Evolutionary conservation across 495 filamentous ascomycete species (phyloP).

Genomic region (Diplogelasinospora grovesii): DNA sequence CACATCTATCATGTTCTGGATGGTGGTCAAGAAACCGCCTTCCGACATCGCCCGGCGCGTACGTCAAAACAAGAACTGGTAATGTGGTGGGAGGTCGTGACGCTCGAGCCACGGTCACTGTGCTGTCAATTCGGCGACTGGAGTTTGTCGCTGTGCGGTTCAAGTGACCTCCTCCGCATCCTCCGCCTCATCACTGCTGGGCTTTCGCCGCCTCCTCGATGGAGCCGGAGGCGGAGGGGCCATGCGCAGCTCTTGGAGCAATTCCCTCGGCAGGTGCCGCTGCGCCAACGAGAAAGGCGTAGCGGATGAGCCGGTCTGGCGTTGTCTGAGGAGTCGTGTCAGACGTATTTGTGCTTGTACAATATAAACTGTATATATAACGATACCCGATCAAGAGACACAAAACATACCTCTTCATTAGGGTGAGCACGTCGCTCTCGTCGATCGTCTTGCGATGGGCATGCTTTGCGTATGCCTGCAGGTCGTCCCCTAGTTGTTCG

Average conservation of each 20-base stretch:
- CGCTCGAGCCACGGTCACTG: background rate
- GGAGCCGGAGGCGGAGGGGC: constrained; percentile 48
- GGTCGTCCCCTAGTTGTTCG: constrained; percentile 72
- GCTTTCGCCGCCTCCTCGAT: constrained; percentile 13
- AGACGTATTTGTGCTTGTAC: constrained; percentile 27
- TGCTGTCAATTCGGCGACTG: too few species aligned
- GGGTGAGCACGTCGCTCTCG: constrained; percentile 70
- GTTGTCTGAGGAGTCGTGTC: constrained; percentile 53
- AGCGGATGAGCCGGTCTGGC: constrained; percentile 60
- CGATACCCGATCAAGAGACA: constrained; percentile 18
- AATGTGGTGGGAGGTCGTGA: constrained; percentile 14
- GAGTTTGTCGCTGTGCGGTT: too few species aligned
- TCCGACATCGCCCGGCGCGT: constrained; percentile 66
- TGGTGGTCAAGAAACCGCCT: constrained; percentile 81
- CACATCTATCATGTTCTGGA: constrained; percentile 90
- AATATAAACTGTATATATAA: constrained; percentile 15
- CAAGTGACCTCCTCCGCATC: constrained; percentile 22
- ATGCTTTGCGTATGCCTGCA: constrained; percentile 73
- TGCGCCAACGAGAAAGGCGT: constrained; percentile 81
- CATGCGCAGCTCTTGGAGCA: constrained; percentile 76
- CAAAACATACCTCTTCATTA: constrained; percentile 69
- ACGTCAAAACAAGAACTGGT: constrained; percentile 78
- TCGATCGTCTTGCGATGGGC: constrained; percentile 79
- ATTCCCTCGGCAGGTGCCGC: constrained; percentile 71
- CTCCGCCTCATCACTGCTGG: constrained; percentile 1